phyloP scores from a whole-genome alignment of 2,329 filamentous ascomycete species.

The Neodidymelliopsis sp. region DNA sequence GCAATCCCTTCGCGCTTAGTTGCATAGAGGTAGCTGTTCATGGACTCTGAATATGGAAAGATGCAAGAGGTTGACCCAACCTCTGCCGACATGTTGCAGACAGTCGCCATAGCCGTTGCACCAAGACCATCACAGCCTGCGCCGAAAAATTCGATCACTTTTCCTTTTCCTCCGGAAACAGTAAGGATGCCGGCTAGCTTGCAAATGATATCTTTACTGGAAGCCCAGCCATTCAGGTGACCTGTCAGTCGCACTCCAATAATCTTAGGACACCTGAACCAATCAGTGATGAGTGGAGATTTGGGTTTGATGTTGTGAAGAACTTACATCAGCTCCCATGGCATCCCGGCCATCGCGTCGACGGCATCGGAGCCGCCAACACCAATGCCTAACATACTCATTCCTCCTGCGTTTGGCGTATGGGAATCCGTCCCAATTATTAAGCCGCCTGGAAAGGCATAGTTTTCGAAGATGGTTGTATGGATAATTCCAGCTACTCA shows the following conservation, averaged over 20 bases:
- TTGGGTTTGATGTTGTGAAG: background rate
- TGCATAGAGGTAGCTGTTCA: constrained; percentile 43
- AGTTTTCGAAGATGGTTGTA: constrained; percentile 53
- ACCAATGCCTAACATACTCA: constrained; percentile 49
- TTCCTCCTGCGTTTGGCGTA: constrained; percentile 49
- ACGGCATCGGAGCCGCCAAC: constrained; percentile 41
- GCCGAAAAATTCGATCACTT: constrained; percentile 49
- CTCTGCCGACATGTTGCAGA: constrained; percentile 51
- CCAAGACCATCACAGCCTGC: constrained; percentile 43
- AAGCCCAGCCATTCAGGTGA: constrained; percentile 41
- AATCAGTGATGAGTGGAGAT: background rate
- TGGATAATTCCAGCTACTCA: constrained; percentile 40
- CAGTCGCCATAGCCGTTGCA: constrained; percentile 50
- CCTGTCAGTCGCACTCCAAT: constrained; percentile 45
- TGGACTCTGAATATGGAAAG: constrained; percentile 47
- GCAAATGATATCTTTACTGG: constrained; percentile 49
- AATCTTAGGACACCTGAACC: constrained; percentile 33
- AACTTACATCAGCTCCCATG: constrained; percentile 44
- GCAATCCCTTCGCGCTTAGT: constrained; percentile 40
- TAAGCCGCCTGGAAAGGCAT: constrained; percentile 47
- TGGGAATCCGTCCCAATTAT: constrained; percentile 51
- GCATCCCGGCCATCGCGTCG: constrained; percentile 41
- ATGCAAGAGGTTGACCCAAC: constrained; percentile 50
- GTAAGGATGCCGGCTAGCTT: constrained; percentile 48
- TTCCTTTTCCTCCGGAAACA: constrained; percentile 47